Evolutionary conservation across 768 basidiomycete genomes (phyloP).

Genomic region (Rhizopogon vinicolor): DNA sequence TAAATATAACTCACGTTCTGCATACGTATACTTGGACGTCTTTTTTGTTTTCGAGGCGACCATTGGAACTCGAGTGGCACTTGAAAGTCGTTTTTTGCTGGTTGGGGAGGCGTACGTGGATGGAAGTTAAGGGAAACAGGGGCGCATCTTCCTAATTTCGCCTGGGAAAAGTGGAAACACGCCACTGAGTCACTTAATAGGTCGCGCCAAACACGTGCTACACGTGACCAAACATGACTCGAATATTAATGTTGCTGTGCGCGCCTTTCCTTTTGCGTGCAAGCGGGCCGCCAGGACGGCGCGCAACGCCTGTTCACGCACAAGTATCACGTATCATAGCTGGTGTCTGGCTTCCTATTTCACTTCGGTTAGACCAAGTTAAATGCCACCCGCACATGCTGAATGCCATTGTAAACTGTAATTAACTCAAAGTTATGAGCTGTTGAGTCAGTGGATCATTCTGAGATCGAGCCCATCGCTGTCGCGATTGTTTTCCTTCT

Average conservation of each 20-base stretch:
- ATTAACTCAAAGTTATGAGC: too few species aligned
- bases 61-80: conserved; percentile 13
- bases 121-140: background rate
- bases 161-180: background rate
- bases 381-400: too few species aligned
- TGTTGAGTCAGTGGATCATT: too few species aligned
- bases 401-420: too few species aligned
- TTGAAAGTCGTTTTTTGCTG: background rate
- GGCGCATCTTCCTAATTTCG: background rate
- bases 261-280: background rate
- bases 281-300: too few species aligned
- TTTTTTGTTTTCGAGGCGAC: conserved; percentile 26
- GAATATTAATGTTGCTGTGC: too few species aligned
- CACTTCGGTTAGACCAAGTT: too few species aligned
- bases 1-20: conserved; percentile 34
- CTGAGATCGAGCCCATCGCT: too few species aligned
- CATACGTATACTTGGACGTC: conserved; percentile 31
- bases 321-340: too few species aligned
- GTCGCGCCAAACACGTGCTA: background rate
- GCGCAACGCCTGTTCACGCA: too few species aligned
- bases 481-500: too few species aligned
- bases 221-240: background rate
- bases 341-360: too few species aligned
- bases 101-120: background rate
- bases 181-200: background rate